Evolutionary conservation across 1,284 basidiomycete genomes (phyloP), one percentile per base, ranked within the genome.

Genomic region (Puccinia polysora): DNA sequence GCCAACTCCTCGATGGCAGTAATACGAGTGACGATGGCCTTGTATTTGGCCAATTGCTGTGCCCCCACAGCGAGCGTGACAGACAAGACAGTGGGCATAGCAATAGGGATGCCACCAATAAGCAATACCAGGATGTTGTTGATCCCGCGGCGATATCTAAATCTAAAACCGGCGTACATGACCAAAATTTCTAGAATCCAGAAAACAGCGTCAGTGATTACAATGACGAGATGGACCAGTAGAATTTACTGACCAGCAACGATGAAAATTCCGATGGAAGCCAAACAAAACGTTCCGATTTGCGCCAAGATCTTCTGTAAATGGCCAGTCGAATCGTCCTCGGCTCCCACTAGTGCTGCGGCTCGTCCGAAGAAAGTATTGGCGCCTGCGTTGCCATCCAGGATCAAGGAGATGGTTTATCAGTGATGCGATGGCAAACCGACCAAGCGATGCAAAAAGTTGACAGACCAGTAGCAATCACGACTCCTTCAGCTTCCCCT

Each of bases 61-160:
- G 94, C 93, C 83, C 93, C 93, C 80, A 97, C 93, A 75, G 93
- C 94, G 79, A 97, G 90, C 43, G 93, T 96, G 82, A 95, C 92
- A 74, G 92, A 94, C 75, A 96, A 82, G 77, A 97, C 93, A 76
- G 91, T 95, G 77, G 93, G 93, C 92, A 97, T 95, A 80, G 67
- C 93, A 83, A 96, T 96, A 80, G 94, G 94, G 79, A 97, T 96
- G 85, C 93, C 93, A 85, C 93, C 91, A 83, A 97, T 96, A 86
- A 97, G 85, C 81, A 96, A 89, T 77, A 96, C 91, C 59, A 97
- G 86, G 82, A 96, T 92, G 84, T 93, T 90, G 85, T 97, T 88
- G 77, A 97, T 88, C 84, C 93, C 93, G 76, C 88, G 88, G 79
- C 93, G 91, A 84, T 97, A 97, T 63, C 79, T 81, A 85, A 89